Evolutionary conservation across 2,329 filamentous ascomycete genomes (phyloP).

Genomic region (Cadophora sp.): DNA sequence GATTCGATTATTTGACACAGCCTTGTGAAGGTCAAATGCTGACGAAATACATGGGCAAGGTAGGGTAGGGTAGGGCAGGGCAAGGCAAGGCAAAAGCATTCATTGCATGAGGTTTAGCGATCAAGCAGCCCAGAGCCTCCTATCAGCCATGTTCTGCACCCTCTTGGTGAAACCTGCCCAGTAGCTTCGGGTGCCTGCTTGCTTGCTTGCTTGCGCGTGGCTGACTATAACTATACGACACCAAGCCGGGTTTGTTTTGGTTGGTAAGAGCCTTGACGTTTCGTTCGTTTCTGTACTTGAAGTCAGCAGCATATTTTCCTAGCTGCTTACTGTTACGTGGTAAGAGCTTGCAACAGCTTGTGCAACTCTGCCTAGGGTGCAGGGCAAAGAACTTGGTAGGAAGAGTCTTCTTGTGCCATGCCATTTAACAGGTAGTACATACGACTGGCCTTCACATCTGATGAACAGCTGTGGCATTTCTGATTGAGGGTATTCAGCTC

Average conservation of each 20-base stretch:
- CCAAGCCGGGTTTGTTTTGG: background rate
- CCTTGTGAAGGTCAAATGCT: conserved; percentile 18
- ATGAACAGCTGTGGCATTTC: too few species aligned
- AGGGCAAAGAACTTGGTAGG: too few species aligned
- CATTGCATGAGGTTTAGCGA: conserved; percentile 18
- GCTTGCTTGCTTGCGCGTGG: background rate
- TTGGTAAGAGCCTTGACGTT: background rate
- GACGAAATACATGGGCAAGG: background rate
- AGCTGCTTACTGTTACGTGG: background rate
- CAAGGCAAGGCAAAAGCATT: too few species aligned
- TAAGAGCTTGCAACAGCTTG: conserved; percentile 9
- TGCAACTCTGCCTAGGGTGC: background rate
- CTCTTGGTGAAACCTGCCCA: conserved; percentile 12
- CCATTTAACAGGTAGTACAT: too few species aligned
- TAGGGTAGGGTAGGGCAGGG: too few species aligned
- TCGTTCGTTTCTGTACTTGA: background rate
- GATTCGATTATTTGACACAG: conserved; percentile 15
- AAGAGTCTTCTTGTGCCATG: too few species aligned
- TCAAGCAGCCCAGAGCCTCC: conserved; percentile 18
- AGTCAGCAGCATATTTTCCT: conserved; percentile 4
- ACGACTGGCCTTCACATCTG: too few species aligned
- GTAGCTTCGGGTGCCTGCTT: background rate
- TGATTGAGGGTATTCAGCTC: background rate
- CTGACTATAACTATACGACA: background rate
- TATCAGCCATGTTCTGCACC: conserved; percentile 22